Evolutionary conservation across 371 early-diverging fungal genomes (phyloP).

Genomic region (Mucor lusitanicus): DNA sequence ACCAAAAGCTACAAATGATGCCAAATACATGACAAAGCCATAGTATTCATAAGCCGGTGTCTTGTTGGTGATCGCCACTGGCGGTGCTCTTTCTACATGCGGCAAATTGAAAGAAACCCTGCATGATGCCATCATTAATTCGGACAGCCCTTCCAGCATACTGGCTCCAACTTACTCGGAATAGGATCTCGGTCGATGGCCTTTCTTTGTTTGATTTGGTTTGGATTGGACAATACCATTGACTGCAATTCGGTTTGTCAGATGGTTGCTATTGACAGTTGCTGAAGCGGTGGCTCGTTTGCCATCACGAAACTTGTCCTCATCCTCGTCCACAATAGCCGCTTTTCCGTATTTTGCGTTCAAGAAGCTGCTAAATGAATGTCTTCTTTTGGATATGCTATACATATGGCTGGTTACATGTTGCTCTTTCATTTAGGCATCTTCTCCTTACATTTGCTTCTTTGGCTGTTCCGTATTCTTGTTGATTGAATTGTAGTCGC

Average conservation of each 20-base stretch:
- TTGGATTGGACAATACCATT: not conserved
- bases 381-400: conserved; percentile 33
- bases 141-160: not conserved
- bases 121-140: not conserved
- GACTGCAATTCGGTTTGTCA: not conserved
- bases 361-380: conserved; percentile 50
- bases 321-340: conserved; percentile 4
- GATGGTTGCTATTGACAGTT: not conserved
- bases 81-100: conserved; percentile 48
- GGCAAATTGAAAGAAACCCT: conserved; percentile 36
- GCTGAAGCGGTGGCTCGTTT: not conserved
- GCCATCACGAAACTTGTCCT: not conserved
- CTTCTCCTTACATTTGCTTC: conserved; percentile 10
- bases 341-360: conserved; percentile 31
- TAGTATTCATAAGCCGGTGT: conserved; percentile 83
- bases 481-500: conserved; percentile 5
- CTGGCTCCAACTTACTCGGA: conserved; percentile 39
- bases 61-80: conserved; percentile 56
- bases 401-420: not conserved
- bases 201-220: conserved; percentile 14
- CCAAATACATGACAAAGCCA: conserved; percentile 84
- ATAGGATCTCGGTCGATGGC: conserved; percentile 49
- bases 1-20: conserved; percentile 75
- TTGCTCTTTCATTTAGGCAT: not conserved
- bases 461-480: conserved; percentile 11